These are phyloP conservation scores for Exophiala oligosperma DNA, from an alignment of 2,329 filamentous ascomycete genomes.

Conservation along the genomic window DNA sequence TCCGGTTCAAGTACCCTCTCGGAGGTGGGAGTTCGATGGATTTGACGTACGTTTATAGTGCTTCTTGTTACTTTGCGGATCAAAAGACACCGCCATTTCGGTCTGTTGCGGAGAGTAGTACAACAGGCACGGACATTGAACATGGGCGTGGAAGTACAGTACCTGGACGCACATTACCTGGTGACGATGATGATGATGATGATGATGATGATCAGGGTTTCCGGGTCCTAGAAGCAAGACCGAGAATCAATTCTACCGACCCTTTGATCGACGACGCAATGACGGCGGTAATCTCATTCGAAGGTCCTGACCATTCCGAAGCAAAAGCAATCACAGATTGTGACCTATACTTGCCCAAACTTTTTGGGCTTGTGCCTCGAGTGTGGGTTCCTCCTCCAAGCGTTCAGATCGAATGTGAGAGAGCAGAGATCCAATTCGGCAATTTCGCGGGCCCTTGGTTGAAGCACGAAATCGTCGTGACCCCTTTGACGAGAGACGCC, in stretches of 20 bases:
- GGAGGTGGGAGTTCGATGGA: conserved; percentile 15
- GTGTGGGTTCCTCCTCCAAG: background rate
- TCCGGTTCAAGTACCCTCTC: conserved; percentile 18
- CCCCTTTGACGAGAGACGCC: background rate
- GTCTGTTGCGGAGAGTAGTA: too few relatives aligned
- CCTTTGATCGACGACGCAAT: conserved; percentile 2
- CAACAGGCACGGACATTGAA: too few relatives aligned
- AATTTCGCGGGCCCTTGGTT: conserved; percentile 10
- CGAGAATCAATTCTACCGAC: background rate
- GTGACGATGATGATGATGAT: too few relatives aligned
- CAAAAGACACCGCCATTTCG: background rate
- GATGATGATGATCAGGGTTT: background rate
- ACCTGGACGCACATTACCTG: too few relatives aligned
- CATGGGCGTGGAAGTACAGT: too few relatives aligned
- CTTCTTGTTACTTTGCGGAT: conserved; percentile 1
- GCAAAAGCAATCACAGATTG: background rate
- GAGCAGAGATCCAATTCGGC: conserved; percentile 4
- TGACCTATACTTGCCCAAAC: conserved; percentile 1
- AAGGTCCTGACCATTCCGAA: background rate
- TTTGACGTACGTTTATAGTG: conserved; percentile 15
- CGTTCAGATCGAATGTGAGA: conserved; percentile 9
- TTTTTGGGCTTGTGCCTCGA: background rate
- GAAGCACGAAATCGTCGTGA: conserved; percentile 8
- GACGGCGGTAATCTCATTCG: background rate
- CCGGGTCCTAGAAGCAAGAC: conserved; percentile 1